Base-by-base conservation (phyloP, 2,329 filamentous ascomycete species). In the Sporothrix brunneoviolacea region DNA sequence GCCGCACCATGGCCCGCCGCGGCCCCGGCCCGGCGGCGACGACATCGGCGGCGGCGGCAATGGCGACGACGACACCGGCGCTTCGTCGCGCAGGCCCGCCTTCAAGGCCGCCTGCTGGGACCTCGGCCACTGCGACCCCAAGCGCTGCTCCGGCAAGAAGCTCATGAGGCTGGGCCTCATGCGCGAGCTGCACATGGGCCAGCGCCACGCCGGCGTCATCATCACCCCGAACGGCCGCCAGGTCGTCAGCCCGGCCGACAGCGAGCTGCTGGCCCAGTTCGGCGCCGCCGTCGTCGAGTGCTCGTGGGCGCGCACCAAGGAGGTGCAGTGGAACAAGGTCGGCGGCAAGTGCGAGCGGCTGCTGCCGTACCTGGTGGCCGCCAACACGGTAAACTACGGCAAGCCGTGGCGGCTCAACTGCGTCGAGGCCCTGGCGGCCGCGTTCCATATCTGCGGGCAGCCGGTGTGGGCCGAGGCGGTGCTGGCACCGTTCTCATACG, bases 91-190 rank as follows among this genome's bases (percentile, higher is more conserved):
- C 61, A 50, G 52, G 61, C 43, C 78, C 61, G 63, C 71, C 19
- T 96, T 91, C 78, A 95, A 94, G 70, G 91, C 93, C 43, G 93
- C 91, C 53, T 96, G 91, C 67, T 98, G 93, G 93, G 93, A 98
- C 64, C 77, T 98, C 30, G 91, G 91, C 55, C 93, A 98, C 72
- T 98, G 93, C 73, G 93, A 98, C 64, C 89, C 91, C 8, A 97
- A 96, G 68, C 78, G 91, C 60, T 98, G 93, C 70, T 96, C 91
- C 0, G 93, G 93, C 28, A 98, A 98, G 73, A 84, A 88, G 56
- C 78, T 98, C 30, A 95, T 98, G 79, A 84, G 85, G 57, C 79
- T 94, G 50, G 91, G 91, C 3, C 74, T 96, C 62, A 96, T 98
- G 89, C 85, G 93, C 59, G 88, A 95, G 62, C 77, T 98, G 48